These are phyloP conservation scores for Tricholoma saponaceum DNA, from an alignment of 768 basidiomycete genomes.

Conservation along the genomic window DNA sequence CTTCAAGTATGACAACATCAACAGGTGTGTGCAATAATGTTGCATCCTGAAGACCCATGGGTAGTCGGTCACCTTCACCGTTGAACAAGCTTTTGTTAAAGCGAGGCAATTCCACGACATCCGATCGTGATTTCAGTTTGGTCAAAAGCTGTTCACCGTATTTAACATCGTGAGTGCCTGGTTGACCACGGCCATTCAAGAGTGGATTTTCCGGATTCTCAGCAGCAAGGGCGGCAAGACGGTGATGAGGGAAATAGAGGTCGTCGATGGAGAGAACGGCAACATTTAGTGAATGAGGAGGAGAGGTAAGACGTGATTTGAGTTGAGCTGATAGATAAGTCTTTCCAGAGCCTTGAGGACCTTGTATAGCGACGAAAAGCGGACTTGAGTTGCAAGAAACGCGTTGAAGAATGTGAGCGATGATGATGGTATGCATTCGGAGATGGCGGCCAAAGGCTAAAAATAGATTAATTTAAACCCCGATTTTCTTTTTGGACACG, in stretches of 20 bases:
- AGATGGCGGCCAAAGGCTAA: too few species aligned
- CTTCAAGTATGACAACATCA: slow-evolving; percentile 90
- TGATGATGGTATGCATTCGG: slow-evolving; percentile 4
- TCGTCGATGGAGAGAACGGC: slow-evolving; percentile 78
- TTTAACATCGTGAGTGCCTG: slow-evolving; percentile 84
- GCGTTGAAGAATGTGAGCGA: slow-evolving; percentile 14
- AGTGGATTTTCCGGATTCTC: slow-evolving; percentile 58
- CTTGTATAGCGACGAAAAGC: slow-evolving; percentile 84
- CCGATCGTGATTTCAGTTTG: slow-evolving; percentile 43
- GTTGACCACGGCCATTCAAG: slow-evolving; percentile 82
- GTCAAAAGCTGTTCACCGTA: slow-evolving; percentile 56
- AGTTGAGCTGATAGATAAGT: slow-evolving; percentile 70
- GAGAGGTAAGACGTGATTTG: slow-evolving; percentile 32
- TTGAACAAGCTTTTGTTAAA: slow-evolving; percentile 84
- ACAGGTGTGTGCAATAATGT: slow-evolving; percentile 36
- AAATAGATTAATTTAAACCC: slow-evolving; percentile 10
- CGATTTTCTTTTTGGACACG: neutral
- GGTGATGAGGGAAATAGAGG: slow-evolving; percentile 75
- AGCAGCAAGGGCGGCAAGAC: slow-evolving; percentile 50
- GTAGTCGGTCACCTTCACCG: slow-evolving; percentile 82
- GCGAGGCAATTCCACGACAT: slow-evolving; percentile 55
- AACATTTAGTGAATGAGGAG: slow-evolving; percentile 50
- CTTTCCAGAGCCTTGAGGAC: slow-evolving; percentile 94
- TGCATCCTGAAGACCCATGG: slow-evolving; percentile 33
- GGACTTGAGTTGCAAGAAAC: slow-evolving; percentile 36